Evolutionary conservation across 148 eudicot species (phyloP), one percentile per base, ranked within the genome.

Genomic region (Diospyros lotus): DNA sequence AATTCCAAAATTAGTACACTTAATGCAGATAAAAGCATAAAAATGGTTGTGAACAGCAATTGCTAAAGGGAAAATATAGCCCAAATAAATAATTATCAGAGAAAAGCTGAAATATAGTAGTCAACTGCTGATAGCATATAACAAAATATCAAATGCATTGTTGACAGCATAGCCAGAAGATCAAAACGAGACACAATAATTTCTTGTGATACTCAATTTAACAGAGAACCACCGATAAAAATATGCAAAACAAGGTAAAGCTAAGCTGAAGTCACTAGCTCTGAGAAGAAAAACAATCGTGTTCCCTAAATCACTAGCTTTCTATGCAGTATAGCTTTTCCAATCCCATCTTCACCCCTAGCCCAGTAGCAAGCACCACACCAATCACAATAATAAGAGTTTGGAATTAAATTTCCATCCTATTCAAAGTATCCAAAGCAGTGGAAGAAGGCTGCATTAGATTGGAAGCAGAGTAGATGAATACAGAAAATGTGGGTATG

Each of bases 221-320:
- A 40, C 15, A 40, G n/a, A 45, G 0, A 55, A 14, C 42, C 17
- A 55, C 28, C 6, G 11, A 11, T 43, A 15, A n/a, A 58, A 61
- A 44, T 17, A 58, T 44, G 56, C 53, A 73, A 41, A 28, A 73
- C 43, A 72, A 73, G 44, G 43, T 60, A 60, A 73, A 73, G 54
- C 53, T 71, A 58, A 55, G 14, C 8, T 5, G 18, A 68, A 51
- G 38, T 1, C 5, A 68, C 72, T 11, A 68, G 44, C 59, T 38
- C 12, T 51, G 72, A 44, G 59, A 68, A 68, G 45, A n/a, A 43
- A 51, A 51, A 14, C 59, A 51, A 52, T 52, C 59, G 39, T 53
- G 44, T 52, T 38, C 12, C 17, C 58, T 51, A 8, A 52, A 51
- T 69, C 4, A 9, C 59, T 6, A 69, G 71, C 5, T 17, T 48